phyloP scores from a whole-genome alignment of 202 grass and related monocot species.

The Panicum virgatum region DNA sequence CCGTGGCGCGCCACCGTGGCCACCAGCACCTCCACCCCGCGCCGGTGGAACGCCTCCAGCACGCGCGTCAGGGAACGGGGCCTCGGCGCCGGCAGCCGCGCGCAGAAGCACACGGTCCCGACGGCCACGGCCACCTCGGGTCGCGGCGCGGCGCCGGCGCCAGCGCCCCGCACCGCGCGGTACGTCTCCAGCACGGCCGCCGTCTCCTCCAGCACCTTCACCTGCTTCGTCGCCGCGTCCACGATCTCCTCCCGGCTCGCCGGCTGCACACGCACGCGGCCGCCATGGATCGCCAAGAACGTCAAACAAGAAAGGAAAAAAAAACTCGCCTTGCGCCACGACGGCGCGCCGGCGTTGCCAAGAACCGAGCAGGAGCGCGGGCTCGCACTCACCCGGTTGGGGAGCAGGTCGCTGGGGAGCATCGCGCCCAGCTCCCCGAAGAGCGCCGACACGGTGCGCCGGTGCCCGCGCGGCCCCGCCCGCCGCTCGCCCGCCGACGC shows the following conservation, averaged over 20 bases:
- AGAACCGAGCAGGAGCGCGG: neutral
- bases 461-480: neutral
- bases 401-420: slow-evolving; percentile 20
- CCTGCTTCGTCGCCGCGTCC: slow-evolving; percentile 20
- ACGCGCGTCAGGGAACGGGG: slow-evolving; percentile 24
- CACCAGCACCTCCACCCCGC: slow-evolving; percentile 35
- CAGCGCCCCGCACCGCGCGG: neutral
- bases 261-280: neutral
- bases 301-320: neutral
- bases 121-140: slow-evolving; percentile 31
- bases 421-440: slow-evolving; percentile 34
- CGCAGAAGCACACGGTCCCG: slow-evolving; percentile 25
- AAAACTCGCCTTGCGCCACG: neutral
- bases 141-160: neutral
- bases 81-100: slow-evolving; percentile 14
- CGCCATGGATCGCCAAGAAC: neutral
- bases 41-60: slow-evolving; percentile 39
- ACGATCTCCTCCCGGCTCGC: slow-evolving; percentile 24
- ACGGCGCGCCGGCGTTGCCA: neutral
- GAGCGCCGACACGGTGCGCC: neutral
- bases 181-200: slow-evolving; percentile 38
- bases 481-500: too few species aligned
- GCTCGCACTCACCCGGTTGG: neutral
- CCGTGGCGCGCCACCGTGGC: slow-evolving; percentile 27
- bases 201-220: slow-evolving; percentile 40